Conservation (phyloP, 345 rosid genomes). For the Ceriops zippeliana region DNA sequence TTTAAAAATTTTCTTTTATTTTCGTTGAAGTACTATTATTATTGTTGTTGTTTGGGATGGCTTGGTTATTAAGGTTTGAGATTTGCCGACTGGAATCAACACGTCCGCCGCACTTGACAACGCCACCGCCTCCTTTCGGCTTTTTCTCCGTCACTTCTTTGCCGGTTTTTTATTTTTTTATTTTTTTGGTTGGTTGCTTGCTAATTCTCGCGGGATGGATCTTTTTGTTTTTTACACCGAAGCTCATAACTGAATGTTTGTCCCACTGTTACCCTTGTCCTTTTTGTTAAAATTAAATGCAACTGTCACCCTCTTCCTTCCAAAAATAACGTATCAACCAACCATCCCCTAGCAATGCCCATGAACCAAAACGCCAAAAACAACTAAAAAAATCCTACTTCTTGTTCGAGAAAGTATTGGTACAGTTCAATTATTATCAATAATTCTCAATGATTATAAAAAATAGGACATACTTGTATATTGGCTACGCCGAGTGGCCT, state of each 20-base stretch:
- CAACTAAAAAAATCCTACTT: no score
- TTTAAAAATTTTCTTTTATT: no score
- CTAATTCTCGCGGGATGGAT: not conserved
- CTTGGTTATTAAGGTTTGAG: slow-evolving; percentile 30
- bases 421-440: no score
- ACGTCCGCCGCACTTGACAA: slow-evolving; percentile 25
- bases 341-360: no score
- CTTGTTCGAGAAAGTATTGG: no score
- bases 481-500: no score
- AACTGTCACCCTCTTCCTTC: no score
- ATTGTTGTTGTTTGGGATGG: not conserved
- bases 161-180: slow-evolving; percentile 1
- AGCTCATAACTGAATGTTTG: not conserved
- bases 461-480: no score
- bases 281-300: not conserved
- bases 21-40: no score
- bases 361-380: no score
- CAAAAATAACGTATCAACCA: no score
- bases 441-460: no score
- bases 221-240: not conserved
- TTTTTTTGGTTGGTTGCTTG: not conserved
- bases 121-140: slow-evolving; percentile 19
- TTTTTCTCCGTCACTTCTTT: slow-evolving; percentile 14
- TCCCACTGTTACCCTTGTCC: not conserved
- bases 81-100: slow-evolving; percentile 33